Evolutionary conservation across 2,329 filamentous ascomycete species (phyloP), one percentile per base, ranked within the genome.

Genomic region (Diaporthe citriasiana): DNA sequence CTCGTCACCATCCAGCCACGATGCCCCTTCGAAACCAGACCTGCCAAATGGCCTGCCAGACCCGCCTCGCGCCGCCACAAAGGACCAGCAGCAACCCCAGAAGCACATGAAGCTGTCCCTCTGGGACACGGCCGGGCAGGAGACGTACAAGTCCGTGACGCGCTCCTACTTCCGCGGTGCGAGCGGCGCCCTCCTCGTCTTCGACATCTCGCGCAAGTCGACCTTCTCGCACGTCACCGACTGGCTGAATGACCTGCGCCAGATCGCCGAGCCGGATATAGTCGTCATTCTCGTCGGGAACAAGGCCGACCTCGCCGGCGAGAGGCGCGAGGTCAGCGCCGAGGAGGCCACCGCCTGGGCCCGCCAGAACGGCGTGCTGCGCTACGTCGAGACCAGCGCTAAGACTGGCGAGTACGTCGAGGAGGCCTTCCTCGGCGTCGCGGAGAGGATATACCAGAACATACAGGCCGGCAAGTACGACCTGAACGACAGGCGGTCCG

Each of bases 131-230:
- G 96, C 96, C 22, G 96, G 96, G 35, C 96, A 98, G 83, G 96
- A 98, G 86, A 98, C 95, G 17, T 98, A 98, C 87, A 98, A 98
- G 83, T 96, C 93, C 57, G 97, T 98, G 74, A 98, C 96, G 12
- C 89, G 96, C 71, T 97, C 94, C 76, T 98, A 98, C 85, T 98
- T 98, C 84, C 93, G 95, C 70, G 95, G 95, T 79, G 89, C 89
- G 22, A 90, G 88, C 35, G 89, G 89, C 74, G 89, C 89, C 59
- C 88, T 99, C 19, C 90, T 99, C 35, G 97, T 99, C 76, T 99
- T 98, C 81, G 97, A 99, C 83, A 96, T 99, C 77, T 94, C 94
- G 38, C 90, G 97, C 74, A 92, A 92, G 66, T 89, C 92, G 69
- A 98, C 96, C 10, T 98, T 98, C 81, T 86, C 91, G 75, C 95